Percentiles rank a stretch among this genome's conserved stretches.
phyloP scores from a whole-genome alignment of 495 filamentous ascomycete species.

The Aspergillus nidulans region DNA sequence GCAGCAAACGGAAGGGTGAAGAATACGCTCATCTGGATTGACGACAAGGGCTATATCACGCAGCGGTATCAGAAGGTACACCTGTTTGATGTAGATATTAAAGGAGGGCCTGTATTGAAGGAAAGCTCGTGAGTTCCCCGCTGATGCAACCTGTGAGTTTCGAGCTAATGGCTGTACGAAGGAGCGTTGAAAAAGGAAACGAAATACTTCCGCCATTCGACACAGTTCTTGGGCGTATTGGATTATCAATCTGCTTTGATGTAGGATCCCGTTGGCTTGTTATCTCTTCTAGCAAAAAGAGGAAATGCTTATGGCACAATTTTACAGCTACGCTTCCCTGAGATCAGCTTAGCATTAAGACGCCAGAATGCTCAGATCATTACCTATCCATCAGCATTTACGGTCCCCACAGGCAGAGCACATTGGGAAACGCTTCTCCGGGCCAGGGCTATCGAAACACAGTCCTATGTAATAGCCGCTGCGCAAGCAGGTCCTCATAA shows the following conservation, averaged over 20 bases:
- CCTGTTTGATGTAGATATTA: constrained; percentile 69
- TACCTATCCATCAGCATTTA: constrained; percentile 88
- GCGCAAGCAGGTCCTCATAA: constrained; percentile 81
- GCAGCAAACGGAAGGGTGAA: constrained; percentile 52
- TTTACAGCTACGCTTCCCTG: constrained; percentile 68
- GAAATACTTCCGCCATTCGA: constrained; percentile 63
- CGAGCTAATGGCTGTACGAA: constrained; percentile 13
- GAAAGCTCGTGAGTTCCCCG: constrained; percentile 49
- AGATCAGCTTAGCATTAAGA: constrained; percentile 63
- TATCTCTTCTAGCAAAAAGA: not conserved
- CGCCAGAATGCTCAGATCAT: constrained; percentile 69
- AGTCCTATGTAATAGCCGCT: constrained; percentile 81
- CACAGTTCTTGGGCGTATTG: constrained; percentile 69
- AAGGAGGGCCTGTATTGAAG: constrained; percentile 55
- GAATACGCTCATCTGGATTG: constrained; percentile 68
- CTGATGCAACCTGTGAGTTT: not conserved
- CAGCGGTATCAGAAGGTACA: constrained; percentile 75
- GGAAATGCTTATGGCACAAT: not conserved
- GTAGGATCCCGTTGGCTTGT: constrained; percentile 30
- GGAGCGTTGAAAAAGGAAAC: constrained; percentile 57
- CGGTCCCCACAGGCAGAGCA: constrained; percentile 75
- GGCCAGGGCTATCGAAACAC: constrained; percentile 84
- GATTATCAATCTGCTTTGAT: constrained; percentile 85
- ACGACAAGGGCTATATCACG: constrained; percentile 55
- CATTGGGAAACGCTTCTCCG: constrained; percentile 81